Base-by-base conservation (phyloP, 345 rosid genomes). In the Arabidopsis suecica region DNA sequence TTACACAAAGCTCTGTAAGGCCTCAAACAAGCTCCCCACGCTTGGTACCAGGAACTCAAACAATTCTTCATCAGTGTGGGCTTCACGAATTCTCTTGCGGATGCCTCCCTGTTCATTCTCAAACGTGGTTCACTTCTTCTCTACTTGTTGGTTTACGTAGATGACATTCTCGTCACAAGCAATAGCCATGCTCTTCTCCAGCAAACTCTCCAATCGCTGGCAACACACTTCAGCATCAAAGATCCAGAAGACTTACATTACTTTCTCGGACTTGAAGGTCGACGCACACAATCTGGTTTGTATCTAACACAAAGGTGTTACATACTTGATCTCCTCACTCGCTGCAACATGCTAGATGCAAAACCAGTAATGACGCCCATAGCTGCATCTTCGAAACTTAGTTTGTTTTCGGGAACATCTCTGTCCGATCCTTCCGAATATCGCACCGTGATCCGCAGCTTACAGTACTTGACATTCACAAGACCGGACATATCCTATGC, bases 1-100 rank as follows among this genome's bases (percentile, higher is more conserved):
- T 13, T 40, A 0, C 44, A 40, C 13, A 40, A 40, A 40, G 44
- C 13, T 0, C 44, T 40, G 0, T 10, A 40, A 0, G 44, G 13
- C 0, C 44, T 40, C 0, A 40, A 40, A 9, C 44, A 40, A 10
- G 44, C 44, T 0, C 13, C 44, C 0, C 13, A 13, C 2, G 44
- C 44, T 0, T 40, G 44, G 44, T 40, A 40, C 4, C 13, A 40
- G 9, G 44, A 40, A 9, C 44, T 9, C 3, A 40, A 11, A 0
- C 10, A 0, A 0, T 40, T 0, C 0, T 1, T 40, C 3, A 4
- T 40, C 4, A 10, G 5, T 3, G 0, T 3, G 0, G 13, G 13
- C 0, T 40, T 40, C 44, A 40, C 4, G 0, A 36, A 36, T 9
- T 36, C 40, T 2, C 40, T 36, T 0, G 40, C 40, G 1, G 40